A percentile compares a stretch with the other conserved stretches of the same genome.
Conservation (phyloP, 2,329 filamentous ascomycete species). For the Fusarium piperis region DNA sequence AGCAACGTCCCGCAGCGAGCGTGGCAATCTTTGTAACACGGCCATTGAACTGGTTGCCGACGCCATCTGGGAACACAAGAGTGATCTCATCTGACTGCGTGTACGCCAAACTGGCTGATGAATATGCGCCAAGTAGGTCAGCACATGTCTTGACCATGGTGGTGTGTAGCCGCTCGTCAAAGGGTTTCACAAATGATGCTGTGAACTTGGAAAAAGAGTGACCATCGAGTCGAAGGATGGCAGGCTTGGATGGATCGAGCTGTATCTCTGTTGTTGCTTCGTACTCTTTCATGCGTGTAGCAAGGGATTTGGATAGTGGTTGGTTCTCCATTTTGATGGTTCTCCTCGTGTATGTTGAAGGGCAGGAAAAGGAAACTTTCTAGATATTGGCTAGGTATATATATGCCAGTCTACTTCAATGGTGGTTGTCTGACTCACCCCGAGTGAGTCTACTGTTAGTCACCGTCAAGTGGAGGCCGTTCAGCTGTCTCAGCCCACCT, state of each 20-base stretch:
- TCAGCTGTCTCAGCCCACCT: not conserved
- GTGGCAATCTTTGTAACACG: conserved; percentile 26
- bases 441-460: not conserved
- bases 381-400: not conserved
- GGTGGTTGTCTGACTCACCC: not conserved
- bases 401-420: not conserved
- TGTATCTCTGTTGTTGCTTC: conserved; percentile 16
- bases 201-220: conserved; percentile 32
- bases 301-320: not conserved
- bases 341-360: not conserved
- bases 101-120: conserved; percentile 20
- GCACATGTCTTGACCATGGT: conserved; percentile 28
- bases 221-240: conserved; percentile 28
- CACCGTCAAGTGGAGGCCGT: not conserved
- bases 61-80: conserved; percentile 25
- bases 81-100: conserved; percentile 32
- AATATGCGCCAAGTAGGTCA: conserved; percentile 16
- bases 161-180: conserved; percentile 22
- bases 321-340: conserved; percentile 3
- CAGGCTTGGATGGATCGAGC: conserved; percentile 11
- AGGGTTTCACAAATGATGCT: conserved; percentile 17
- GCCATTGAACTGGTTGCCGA: conserved; percentile 18
- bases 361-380: not conserved
- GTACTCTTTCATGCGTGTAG: conserved; percentile 24
- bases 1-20: conserved; percentile 23